A percentile compares a stretch with the other conserved stretches of the same genome.
phyloP scores from a whole-genome alignment of 1,284 basidiomycete species.

The Cryptococcus amylolentus region DNA sequence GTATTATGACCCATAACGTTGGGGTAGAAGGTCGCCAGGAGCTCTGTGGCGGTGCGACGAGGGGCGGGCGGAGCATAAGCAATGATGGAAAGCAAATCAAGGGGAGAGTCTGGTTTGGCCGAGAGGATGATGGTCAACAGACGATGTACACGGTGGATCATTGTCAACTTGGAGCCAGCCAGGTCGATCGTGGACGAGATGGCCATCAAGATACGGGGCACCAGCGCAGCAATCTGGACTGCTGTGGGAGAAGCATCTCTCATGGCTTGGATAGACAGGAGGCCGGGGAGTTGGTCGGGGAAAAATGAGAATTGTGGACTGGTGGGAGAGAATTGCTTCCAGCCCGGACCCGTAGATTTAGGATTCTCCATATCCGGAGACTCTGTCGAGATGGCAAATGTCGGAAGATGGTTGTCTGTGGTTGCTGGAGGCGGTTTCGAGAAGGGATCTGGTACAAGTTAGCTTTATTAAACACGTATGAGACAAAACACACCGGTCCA shows the following conservation, averaged over 20 bases:
- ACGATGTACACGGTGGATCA: conserved; percentile 58
- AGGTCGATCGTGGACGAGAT: conserved; percentile 32
- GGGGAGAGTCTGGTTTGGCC: conserved; percentile 63
- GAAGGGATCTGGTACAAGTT: conserved; percentile 15
- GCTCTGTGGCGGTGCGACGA: conserved; percentile 57
- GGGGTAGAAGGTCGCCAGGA: conserved; percentile 65
- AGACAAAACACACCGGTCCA: conserved; percentile 14
- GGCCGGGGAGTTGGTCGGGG: conserved; percentile 19
- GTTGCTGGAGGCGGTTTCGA: neutral
- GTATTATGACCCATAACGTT: conserved; percentile 62
- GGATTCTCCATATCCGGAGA: conserved; percentile 5
- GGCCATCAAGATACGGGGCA: conserved; percentile 32
- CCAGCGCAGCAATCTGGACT: conserved; percentile 22
- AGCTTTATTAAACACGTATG: neutral
- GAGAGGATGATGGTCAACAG: conserved; percentile 60
- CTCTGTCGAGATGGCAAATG: conserved; percentile 18
- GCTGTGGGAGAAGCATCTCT: conserved; percentile 10
- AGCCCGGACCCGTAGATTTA: conserved; percentile 15
- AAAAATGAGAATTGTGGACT: conserved; percentile 16
- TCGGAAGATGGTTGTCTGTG: conserved; percentile 12
- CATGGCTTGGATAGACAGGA: conserved; percentile 24
- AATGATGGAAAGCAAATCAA: conserved; percentile 65
- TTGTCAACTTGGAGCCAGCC: conserved; percentile 24
- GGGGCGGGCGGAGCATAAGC: conserved; percentile 61
- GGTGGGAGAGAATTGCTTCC: conserved; percentile 33